Conservation (phyloP, 2,329 filamentous ascomycete species). For the Talaromyces sp. region DNA sequence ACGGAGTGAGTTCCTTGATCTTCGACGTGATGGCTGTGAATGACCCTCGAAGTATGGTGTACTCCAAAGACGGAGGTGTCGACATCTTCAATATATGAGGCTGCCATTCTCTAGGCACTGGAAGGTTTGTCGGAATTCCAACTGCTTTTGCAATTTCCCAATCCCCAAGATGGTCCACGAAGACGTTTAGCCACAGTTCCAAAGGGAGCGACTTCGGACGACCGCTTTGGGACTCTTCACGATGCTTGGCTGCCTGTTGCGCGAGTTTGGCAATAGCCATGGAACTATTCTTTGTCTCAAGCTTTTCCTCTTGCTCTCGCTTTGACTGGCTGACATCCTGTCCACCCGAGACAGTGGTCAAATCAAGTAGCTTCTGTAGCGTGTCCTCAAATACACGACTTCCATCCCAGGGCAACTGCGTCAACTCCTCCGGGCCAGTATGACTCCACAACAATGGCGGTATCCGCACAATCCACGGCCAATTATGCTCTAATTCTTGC, state of each 20-base stretch:
- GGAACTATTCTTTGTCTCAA: conserved; percentile 21
- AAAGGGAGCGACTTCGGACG: conserved; percentile 60
- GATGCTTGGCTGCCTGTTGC: conserved; percentile 44
- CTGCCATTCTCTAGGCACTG: conserved; percentile 71
- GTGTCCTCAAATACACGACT: conserved; percentile 33
- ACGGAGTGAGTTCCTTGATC: conserved; percentile 66
- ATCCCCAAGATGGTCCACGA: conserved; percentile 73
- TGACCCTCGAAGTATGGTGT: conserved; percentile 73
- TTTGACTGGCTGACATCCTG: not conserved
- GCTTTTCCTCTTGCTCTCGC: not conserved
- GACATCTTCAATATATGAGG: conserved; percentile 62
- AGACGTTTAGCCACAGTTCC: conserved; percentile 85
- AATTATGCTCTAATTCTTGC: conserved; percentile 76
- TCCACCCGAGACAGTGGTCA: conserved; percentile 11
- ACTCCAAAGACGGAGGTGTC: conserved; percentile 74
- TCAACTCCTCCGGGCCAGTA: conserved; percentile 54
- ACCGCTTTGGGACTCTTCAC: conserved; percentile 26
- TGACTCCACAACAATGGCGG: conserved; percentile 81
- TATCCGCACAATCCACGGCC: conserved; percentile 82
- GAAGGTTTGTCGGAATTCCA: conserved; percentile 74
- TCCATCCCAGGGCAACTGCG: conserved; percentile 53
- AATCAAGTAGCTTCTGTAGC: conserved; percentile 34
- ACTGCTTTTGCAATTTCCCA: conserved; percentile 87
- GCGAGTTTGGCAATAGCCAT: conserved; percentile 12
- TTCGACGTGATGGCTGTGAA: conserved; percentile 70